Conservation (phyloP, 768 basidiomycete species). For the Serpula lacrymans region DNA sequence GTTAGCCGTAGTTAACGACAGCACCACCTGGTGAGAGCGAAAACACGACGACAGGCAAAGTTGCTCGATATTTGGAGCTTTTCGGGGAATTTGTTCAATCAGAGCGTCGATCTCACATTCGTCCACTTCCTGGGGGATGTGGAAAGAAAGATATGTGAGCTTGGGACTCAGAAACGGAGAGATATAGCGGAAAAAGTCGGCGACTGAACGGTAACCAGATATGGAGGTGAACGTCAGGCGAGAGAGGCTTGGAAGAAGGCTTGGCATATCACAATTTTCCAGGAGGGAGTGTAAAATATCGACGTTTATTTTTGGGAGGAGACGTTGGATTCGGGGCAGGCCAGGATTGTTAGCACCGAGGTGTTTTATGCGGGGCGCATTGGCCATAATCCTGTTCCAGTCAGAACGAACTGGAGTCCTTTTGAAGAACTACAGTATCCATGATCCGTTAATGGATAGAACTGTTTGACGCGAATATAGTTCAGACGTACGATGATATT, state of each 20-base stretch:
- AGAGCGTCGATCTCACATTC: slow-evolving; percentile 16
- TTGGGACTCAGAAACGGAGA: slow-evolving; percentile 22
- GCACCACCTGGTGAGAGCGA: slow-evolving; percentile 7
- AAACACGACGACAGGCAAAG: slow-evolving; percentile 17
- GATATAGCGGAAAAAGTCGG: slow-evolving; percentile 24
- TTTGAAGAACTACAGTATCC: slow-evolving; percentile 15
- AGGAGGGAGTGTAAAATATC: slow-evolving; percentile 18
- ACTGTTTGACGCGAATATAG: background rate
- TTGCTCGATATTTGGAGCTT: slow-evolving; percentile 15
- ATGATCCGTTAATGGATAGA: background rate
- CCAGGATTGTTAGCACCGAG: too few relatives aligned
- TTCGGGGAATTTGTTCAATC: slow-evolving; percentile 19
- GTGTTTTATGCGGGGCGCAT: slow-evolving; percentile 22
- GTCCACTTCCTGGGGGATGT: slow-evolving; percentile 19
- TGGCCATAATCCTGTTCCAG: slow-evolving; percentile 19
- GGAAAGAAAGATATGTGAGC: slow-evolving; percentile 19
- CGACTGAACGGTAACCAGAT: too few relatives aligned
- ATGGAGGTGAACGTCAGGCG: too few relatives aligned
- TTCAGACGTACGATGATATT: slow-evolving; percentile 20
- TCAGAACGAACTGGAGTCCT: slow-evolving; percentile 16
- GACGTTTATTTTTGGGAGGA: slow-evolving; percentile 22
- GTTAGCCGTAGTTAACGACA: slow-evolving; percentile 14
- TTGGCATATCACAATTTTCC: slow-evolving; percentile 16
- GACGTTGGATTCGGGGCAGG: slow-evolving; percentile 19
- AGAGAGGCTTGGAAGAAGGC: slow-evolving; percentile 19